phyloP scores from a whole-genome alignment of 2,329 filamentous ascomycete species.

The Penicillium sp. region DNA sequence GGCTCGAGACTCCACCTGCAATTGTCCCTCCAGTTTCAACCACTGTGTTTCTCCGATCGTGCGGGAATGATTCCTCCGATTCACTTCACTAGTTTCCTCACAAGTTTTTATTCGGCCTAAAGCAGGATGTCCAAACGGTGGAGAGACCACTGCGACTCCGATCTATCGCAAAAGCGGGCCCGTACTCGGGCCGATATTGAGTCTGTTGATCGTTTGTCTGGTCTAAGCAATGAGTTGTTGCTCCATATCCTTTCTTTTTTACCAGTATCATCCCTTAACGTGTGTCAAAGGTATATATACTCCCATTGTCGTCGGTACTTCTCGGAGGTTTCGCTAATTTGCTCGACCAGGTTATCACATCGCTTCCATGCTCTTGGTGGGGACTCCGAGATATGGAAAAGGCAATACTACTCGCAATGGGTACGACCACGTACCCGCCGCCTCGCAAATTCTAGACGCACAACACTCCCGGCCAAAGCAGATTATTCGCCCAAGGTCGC shows the following conservation, averaged over 20 bases:
- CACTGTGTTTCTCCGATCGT: neutral
- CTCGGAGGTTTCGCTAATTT: neutral
- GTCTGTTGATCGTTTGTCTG: constrained; percentile 61
- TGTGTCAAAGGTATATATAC: constrained; percentile 56
- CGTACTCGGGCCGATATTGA: constrained; percentile 25
- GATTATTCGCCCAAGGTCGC: constrained; percentile 56
- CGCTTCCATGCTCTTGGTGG: constrained; percentile 70
- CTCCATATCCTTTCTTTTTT: constrained; percentile 78
- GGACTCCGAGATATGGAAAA: constrained; percentile 89
- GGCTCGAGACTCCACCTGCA: neutral
- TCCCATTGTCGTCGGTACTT: neutral
- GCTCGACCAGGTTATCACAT: constrained; percentile 51
- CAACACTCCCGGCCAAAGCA: constrained; percentile 37
- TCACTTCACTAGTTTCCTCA: neutral
- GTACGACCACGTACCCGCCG: constrained; percentile 76
- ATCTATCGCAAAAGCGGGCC: constrained; percentile 44
- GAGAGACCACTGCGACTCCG: constrained; percentile 15
- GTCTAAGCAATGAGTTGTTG: constrained; percentile 81
- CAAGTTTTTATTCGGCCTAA: neutral
- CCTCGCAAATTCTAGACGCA: constrained; percentile 63
- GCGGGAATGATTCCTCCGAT: neutral
- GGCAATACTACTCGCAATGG: constrained; percentile 81
- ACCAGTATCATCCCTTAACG: constrained; percentile 65
- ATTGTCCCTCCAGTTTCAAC: neutral
- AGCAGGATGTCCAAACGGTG: constrained; percentile 36